These are phyloP conservation scores for Spathaspora arborariae DNA, from an alignment of 805 yeast species.

Conservation along the genomic window DNA sequence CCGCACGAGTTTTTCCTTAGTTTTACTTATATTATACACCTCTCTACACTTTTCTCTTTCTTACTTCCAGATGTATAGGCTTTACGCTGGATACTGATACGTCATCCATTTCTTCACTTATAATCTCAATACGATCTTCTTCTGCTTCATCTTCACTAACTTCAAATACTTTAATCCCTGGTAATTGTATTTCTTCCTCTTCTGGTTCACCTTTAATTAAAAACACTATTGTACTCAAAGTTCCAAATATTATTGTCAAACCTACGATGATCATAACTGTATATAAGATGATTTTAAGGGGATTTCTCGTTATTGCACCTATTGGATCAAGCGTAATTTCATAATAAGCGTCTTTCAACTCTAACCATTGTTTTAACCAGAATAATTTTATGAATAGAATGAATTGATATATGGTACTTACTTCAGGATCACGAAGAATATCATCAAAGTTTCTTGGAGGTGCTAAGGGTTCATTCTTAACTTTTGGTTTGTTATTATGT, in stretches of 20 bases:
- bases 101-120: slow-evolving; percentile 2
- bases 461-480: slow-evolving; percentile 36
- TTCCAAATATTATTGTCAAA: slow-evolving; percentile 44
- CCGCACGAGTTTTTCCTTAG: not conserved
- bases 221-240: slow-evolving; percentile 8
- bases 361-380: slow-evolving; percentile 16
- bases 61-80: not conserved
- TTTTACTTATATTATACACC: not conserved
- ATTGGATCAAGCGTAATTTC: slow-evolving; percentile 45
- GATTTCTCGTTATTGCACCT: slow-evolving; percentile 40
- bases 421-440: slow-evolving; percentile 17
- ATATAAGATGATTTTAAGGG: slow-evolving; percentile 49
- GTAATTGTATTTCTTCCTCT: not conserved
- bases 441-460: slow-evolving; percentile 45
- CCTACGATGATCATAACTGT: slow-evolving; percentile 37
- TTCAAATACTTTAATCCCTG: not conserved
- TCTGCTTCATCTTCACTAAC: slow-evolving; percentile 1
- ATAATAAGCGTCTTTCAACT: slow-evolving; percentile 29
- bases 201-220: slow-evolving; percentile 4
- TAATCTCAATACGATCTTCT: not conserved
- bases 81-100: not conserved
- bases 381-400: slow-evolving; percentile 16
- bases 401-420: slow-evolving; percentile 13
- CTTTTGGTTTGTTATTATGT: slow-evolving; percentile 38
- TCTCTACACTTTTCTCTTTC: not conserved